These are phyloP conservation scores for Takakia lepidozioides DNA, from an alignment of 225 moss, liverwort and hornwort genomes.

Conservation along the genomic window DNA sequence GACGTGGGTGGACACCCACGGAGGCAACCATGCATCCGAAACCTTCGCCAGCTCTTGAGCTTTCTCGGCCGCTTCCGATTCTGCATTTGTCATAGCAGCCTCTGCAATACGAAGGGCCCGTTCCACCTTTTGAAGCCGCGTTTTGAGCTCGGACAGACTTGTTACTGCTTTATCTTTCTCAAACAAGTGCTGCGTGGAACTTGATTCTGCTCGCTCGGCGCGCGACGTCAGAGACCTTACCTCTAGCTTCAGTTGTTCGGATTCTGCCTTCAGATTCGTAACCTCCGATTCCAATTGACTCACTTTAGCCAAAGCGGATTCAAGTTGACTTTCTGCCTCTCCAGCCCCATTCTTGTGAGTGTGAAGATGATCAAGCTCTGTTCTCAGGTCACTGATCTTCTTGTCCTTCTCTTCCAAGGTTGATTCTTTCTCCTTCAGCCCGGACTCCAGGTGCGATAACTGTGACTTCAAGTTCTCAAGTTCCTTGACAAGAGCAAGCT, in stretches of 20 bases:
- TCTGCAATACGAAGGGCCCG: slow-evolving; percentile 54
- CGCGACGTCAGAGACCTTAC: slow-evolving; percentile 39
- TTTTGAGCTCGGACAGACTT: slow-evolving; percentile 32
- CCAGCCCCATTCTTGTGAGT: slow-evolving; percentile 24
- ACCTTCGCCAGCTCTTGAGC: slow-evolving; percentile 44
- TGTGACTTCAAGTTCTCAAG: slow-evolving; percentile 29
- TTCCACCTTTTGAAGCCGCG: slow-evolving; percentile 42
- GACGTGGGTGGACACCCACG: slow-evolving; percentile 60
- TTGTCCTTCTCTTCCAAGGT: slow-evolving; percentile 40
- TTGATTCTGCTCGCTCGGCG: slow-evolving; percentile 47
- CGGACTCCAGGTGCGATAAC: slow-evolving; percentile 18
- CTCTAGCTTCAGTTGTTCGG: slow-evolving; percentile 27
- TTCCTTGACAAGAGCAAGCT: slow-evolving; percentile 30
- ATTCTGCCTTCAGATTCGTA: slow-evolving; percentile 13
- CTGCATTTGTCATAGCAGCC: slow-evolving; percentile 64
- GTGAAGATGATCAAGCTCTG: slow-evolving; percentile 20
- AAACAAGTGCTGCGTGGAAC: slow-evolving; percentile 25
- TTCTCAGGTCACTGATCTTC: slow-evolving; percentile 39
- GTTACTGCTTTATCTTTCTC: slow-evolving; percentile 44
- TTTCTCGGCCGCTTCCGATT: slow-evolving; percentile 41
- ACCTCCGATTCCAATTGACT: slow-evolving; percentile 42
- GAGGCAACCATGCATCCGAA: slow-evolving; percentile 61
- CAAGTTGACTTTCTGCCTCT: slow-evolving; percentile 29
- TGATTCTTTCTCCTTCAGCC: slow-evolving; percentile 26
- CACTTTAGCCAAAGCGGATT: slow-evolving; percentile 30